These are phyloP conservation scores for Tuber borchii DNA, from an alignment of 495 filamentous ascomycete species.

Conservation along the genomic window DNA sequence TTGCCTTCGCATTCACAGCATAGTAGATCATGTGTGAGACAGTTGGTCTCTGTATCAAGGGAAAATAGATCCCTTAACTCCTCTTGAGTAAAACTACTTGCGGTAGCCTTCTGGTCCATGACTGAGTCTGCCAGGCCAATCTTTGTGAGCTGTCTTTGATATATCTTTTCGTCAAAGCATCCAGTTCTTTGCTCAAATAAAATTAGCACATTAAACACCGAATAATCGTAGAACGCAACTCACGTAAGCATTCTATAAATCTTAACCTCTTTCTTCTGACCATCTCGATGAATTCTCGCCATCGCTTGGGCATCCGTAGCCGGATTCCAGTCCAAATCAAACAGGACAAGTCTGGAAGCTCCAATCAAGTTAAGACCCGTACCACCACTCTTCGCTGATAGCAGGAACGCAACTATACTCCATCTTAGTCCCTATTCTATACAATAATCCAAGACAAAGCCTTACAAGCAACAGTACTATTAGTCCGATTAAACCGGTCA, in stretches of 20 bases:
- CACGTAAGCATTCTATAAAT: constrained; percentile 66
- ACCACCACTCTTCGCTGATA: constrained; percentile 73
- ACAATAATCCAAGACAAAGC: constrained; percentile 40
- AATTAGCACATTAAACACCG: not conserved
- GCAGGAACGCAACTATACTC: constrained; percentile 58
- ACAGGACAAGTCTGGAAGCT: constrained; percentile 66
- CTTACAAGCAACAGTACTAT: constrained; percentile 21
- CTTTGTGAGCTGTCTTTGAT: constrained; percentile 74
- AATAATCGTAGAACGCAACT: constrained; percentile 15
- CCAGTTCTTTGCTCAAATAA: constrained; percentile 45
- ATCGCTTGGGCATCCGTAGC: constrained; percentile 78
- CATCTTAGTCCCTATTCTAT: constrained; percentile 38
- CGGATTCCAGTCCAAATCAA: constrained; percentile 81
- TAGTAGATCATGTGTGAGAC: constrained; percentile 66
- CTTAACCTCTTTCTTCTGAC: constrained; percentile 62
- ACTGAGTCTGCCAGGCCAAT: constrained; percentile 49
- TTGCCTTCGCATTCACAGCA: constrained; percentile 61
- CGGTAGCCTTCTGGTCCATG: constrained; percentile 52
- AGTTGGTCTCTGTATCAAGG: constrained; percentile 54
- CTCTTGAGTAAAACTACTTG: constrained; percentile 58
- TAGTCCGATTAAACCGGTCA: constrained; percentile 64
- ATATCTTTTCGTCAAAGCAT: constrained; percentile 76
- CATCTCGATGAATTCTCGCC: constrained; percentile 75
- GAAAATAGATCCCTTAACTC: constrained; percentile 68
- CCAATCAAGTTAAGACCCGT: constrained; percentile 73